These are phyloP conservation scores for Pseudogymnoascus sp. DNA, from an alignment of 2,329 filamentous ascomycete species.

Conservation along the genomic window DNA sequence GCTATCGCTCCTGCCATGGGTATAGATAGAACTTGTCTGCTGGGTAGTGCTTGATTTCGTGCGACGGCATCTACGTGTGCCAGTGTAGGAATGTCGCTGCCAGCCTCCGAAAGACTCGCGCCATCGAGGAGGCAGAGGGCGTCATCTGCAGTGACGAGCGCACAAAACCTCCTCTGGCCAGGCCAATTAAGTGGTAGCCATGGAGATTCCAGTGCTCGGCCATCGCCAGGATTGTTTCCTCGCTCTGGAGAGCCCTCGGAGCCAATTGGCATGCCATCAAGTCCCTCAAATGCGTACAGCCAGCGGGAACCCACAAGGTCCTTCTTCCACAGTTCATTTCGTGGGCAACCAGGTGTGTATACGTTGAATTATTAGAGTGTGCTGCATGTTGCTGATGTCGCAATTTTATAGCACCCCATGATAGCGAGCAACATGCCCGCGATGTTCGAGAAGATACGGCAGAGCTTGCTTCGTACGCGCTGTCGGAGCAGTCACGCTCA, in stretches of 20 bases:
- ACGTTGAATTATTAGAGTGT: not conserved
- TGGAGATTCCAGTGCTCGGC: slow-evolving; percentile 1
- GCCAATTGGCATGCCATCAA: not conserved
- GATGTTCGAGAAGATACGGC: slow-evolving; percentile 81
- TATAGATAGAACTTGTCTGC: not conserved
- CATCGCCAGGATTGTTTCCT: not conserved
- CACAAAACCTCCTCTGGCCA: slow-evolving; percentile 1
- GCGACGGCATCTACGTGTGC: slow-evolving; percentile 1
- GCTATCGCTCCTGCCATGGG: not conserved
- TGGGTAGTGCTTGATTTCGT: not conserved
- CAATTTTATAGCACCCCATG: slow-evolving; percentile 40
- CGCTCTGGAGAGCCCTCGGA: not conserved
- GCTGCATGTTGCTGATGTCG: not conserved
- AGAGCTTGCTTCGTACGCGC: slow-evolving; percentile 73
- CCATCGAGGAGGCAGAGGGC: not conserved
- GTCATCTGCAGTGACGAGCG: not conserved
- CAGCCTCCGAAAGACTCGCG: slow-evolving; percentile 3
- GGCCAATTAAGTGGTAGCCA: not conserved
- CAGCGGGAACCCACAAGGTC: slow-evolving; percentile 62
- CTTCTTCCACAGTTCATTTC: slow-evolving; percentile 59
- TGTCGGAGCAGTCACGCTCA: slow-evolving; percentile 49
- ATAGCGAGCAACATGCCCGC: slow-evolving; percentile 65
- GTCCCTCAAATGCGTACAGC: slow-evolving; percentile 19
- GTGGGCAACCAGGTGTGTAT: slow-evolving; percentile 47
- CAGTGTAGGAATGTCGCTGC: slow-evolving; percentile 10